Evolutionary conservation across 2,329 filamentous ascomycete species (phyloP), one percentile per base, ranked within the genome.

Genomic region (Podosphaera fusca): DNA sequence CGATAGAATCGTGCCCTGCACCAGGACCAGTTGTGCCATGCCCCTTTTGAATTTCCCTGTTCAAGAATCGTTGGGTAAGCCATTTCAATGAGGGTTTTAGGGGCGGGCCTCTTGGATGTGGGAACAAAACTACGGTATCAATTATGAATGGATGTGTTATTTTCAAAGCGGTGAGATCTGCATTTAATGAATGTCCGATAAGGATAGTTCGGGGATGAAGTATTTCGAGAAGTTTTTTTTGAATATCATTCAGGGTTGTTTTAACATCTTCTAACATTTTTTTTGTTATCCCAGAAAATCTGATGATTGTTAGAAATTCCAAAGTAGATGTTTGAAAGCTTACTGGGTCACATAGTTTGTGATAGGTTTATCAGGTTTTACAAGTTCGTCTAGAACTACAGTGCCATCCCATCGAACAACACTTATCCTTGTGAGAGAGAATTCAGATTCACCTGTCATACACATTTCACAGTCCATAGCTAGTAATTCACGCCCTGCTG

Each of bases 381-480:
- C 92, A 10, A 96, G 78, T 70, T 94, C 85, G 67, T 98, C 92
- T 55, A 96, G 71, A 14, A 95, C 74, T 8, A 85, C 77, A 38
- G 80, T 78, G 54, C 89, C 89, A 63, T 88, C 80, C 90, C 92
- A 98, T 59, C 81, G 74, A 6, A 98, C 73, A 45, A 96, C 69
- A 67, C 88, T 95, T 67, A 96, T 84, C 58, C 92, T 81, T 1
- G 92, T 94, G 49, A 98, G 79, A 40, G 89, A 87, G 61, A 84
- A 87, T 61, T 86, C 79, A 53, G 81, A 81, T 59, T 84, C 80
- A 59, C 82, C 85, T 2, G 88, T 94, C 71, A 87, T 82, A 68
- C 89, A 95, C 92, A 98, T 98, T 70, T 98, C 92, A 70, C 92
- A 98, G 68, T 98, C 92, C 57, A 98, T 74, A 1, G 87, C 84